Conservation (phyloP, 73 alveolate species). For the Halteria grandinella region DNA sequence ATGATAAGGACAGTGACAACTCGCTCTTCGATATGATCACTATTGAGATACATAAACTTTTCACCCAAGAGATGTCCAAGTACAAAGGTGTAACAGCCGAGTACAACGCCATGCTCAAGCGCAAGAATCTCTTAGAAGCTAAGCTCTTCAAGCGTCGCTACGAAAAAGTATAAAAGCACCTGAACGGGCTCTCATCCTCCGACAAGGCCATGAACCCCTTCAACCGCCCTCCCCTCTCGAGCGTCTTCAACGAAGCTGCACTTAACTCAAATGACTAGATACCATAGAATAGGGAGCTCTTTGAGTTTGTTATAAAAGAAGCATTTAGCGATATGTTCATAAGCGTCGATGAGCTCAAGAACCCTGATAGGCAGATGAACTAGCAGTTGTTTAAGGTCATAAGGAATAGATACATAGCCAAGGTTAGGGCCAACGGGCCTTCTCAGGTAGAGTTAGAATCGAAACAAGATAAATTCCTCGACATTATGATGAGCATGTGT, state of each 20-base stretch:
- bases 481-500: no score
- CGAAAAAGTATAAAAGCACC: slow-evolving; percentile 34
- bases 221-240: not conserved
- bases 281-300: slow-evolving; percentile 47
- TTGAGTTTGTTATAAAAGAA: no score
- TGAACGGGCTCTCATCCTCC: slow-evolving; percentile 27
- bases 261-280: slow-evolving; percentile 15
- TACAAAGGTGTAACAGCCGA: slow-evolving; percentile 8
- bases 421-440: no score
- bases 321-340: no score
- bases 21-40: slow-evolving; percentile 20
- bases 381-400: no score
- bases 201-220: slow-evolving; percentile 37
- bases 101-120: slow-evolving; percentile 38
- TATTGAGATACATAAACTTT: slow-evolving; percentile 39
- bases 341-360: no score
- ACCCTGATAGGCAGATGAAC: no score
- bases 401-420: no score
- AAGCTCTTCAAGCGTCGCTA: slow-evolving; percentile 44
- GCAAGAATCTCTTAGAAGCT: slow-evolving; percentile 36
- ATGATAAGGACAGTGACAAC: slow-evolving; percentile 30
- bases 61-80: slow-evolving; percentile 26
- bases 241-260: slow-evolving; percentile 19
- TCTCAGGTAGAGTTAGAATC: no score
- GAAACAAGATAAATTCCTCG: no score